These are phyloP conservation scores for Paracorniculantispora psalliotae DNA, from an alignment of 2,329 filamentous ascomycete genomes.

Conservation along the genomic window DNA sequence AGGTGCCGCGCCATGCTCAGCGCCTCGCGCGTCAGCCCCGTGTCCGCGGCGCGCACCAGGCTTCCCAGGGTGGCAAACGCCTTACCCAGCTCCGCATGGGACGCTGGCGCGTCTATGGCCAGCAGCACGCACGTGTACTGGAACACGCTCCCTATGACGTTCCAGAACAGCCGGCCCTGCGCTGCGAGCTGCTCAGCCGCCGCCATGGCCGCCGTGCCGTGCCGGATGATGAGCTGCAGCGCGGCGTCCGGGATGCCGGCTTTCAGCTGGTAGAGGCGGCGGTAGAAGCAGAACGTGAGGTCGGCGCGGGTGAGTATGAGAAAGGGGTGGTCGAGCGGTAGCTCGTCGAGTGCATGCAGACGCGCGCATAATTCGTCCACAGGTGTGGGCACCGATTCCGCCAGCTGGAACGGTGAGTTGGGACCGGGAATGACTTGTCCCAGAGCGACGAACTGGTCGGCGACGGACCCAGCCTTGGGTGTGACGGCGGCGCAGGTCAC, in stretches of 20 bases:
- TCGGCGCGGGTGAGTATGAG: slow-evolving; percentile 20
- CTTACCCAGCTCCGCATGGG: slow-evolving; percentile 13
- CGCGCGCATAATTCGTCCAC: slow-evolving; percentile 19
- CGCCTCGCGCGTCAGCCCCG: slow-evolving; percentile 19
- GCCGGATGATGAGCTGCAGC: slow-evolving; percentile 16
- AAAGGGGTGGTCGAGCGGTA: slow-evolving; percentile 17
- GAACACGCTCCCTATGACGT: slow-evolving; percentile 22
- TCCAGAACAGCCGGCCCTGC: slow-evolving; percentile 20
- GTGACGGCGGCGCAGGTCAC: slow-evolving; percentile 19
- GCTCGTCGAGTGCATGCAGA: slow-evolving; percentile 15
- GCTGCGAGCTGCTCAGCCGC: slow-evolving; percentile 17
- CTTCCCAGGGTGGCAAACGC: slow-evolving; percentile 19
- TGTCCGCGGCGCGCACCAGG: slow-evolving; percentile 17
- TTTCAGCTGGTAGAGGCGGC: slow-evolving; percentile 21
- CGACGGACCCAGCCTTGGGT: slow-evolving; percentile 16
- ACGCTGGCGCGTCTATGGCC: slow-evolving; percentile 18
- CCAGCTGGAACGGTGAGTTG: slow-evolving; percentile 19
- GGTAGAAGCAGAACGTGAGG: slow-evolving; percentile 21
- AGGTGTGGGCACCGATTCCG: slow-evolving; percentile 3
- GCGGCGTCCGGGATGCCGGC: slow-evolving; percentile 16
- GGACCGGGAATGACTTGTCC: slow-evolving; percentile 19
- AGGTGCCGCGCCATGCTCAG: slow-evolving; percentile 19
- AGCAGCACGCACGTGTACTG: slow-evolving; percentile 21
- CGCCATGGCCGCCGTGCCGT: slow-evolving; percentile 17
- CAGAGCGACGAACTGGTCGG: slow-evolving; percentile 20